Conservation (phyloP, 1,284 basidiomycete species). For the Ustilago vetiveriae region DNA sequence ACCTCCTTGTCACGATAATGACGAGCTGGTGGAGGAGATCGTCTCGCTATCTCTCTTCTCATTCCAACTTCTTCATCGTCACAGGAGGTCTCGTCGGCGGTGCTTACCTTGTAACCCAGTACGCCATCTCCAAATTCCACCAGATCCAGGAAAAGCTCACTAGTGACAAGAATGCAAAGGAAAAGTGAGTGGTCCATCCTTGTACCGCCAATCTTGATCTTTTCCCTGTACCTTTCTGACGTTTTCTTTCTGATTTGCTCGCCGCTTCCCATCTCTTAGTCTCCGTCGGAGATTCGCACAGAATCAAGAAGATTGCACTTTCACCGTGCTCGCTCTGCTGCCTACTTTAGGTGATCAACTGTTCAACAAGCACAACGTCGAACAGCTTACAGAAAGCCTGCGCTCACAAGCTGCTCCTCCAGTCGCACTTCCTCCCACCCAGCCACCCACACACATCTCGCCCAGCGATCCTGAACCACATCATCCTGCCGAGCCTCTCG, state of each 20-base stretch:
- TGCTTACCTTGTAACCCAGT: conserved; percentile 76
- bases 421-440: not conserved
- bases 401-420: conserved; percentile 57
- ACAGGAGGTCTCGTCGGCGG: conserved; percentile 73
- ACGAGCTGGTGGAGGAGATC: conserved; percentile 47
- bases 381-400: conserved; percentile 78
- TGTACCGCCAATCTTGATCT: not conserved
- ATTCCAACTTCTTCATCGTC: conserved; percentile 58
- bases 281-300: conserved; percentile 80
- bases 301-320: conserved; percentile 83
- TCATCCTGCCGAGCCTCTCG: conserved; percentile 8
- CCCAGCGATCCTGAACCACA: conserved; percentile 1
- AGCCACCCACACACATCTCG: conserved; percentile 59
- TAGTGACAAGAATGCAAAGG: conserved; percentile 75
- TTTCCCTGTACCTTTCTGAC: not conserved
- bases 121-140: conserved; percentile 75
- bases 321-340: conserved; percentile 81
- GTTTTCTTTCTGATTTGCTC: not conserved
- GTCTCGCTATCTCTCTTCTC: conserved; percentile 39
- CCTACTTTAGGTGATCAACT: conserved; percentile 80
- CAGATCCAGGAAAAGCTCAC: conserved; percentile 77
- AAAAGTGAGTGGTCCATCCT: conserved; percentile 73
- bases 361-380: conserved; percentile 81
- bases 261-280: conserved; percentile 68
- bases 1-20: conserved; percentile 22